These are phyloP conservation scores for Yamadazyma triangularis DNA, from an alignment of 1,139 yeast genomes.

Conservation along the genomic window DNA sequence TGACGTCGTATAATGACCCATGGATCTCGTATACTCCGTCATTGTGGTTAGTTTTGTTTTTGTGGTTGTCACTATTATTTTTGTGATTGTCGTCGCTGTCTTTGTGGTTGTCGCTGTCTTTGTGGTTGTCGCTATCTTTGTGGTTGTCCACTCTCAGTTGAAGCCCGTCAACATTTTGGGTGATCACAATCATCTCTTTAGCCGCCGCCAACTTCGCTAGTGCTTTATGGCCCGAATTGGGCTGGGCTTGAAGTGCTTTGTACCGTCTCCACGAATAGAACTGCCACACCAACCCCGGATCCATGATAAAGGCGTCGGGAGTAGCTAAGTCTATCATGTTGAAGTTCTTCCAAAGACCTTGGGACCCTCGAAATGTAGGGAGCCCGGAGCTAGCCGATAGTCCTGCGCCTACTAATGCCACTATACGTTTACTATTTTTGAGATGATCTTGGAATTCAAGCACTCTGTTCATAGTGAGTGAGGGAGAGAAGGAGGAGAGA, in stretches of 20 bases:
- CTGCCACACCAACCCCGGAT: slow-evolving; percentile 89
- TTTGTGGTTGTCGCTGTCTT: too few species aligned
- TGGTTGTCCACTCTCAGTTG: slow-evolving; percentile 63
- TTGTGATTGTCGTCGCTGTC: too few species aligned
- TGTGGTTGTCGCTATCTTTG: too few species aligned
- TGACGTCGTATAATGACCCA: slow-evolving; percentile 69
- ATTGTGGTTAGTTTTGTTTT: too few species aligned
- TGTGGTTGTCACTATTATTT: too few species aligned
- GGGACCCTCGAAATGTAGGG: slow-evolving; percentile 67
- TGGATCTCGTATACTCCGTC: slow-evolving; percentile 65
- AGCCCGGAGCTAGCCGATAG: slow-evolving; percentile 74
- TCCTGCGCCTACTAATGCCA: slow-evolving; percentile 85
- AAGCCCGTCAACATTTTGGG: slow-evolving; percentile 82
- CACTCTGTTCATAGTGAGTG: too few species aligned
- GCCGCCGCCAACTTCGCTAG: slow-evolving; percentile 46
- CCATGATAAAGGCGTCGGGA: slow-evolving; percentile 79
- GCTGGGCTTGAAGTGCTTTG: slow-evolving; percentile 60
- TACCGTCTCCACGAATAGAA: slow-evolving; percentile 70
- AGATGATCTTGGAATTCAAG: slow-evolving; percentile 60
- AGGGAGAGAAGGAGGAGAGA: too few species aligned
- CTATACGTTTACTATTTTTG: slow-evolving; percentile 47
- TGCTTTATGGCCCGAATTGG: slow-evolving; percentile 71
- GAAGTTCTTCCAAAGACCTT: slow-evolving; percentile 75
- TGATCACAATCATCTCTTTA: slow-evolving; percentile 54
- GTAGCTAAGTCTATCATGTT: slow-evolving; percentile 84